Percentiles rank a stretch among this genome's conserved stretches.
phyloP scores from a whole-genome alignment of 2,329 filamentous ascomycete genomes.

The Fusarium torreyae region DNA sequence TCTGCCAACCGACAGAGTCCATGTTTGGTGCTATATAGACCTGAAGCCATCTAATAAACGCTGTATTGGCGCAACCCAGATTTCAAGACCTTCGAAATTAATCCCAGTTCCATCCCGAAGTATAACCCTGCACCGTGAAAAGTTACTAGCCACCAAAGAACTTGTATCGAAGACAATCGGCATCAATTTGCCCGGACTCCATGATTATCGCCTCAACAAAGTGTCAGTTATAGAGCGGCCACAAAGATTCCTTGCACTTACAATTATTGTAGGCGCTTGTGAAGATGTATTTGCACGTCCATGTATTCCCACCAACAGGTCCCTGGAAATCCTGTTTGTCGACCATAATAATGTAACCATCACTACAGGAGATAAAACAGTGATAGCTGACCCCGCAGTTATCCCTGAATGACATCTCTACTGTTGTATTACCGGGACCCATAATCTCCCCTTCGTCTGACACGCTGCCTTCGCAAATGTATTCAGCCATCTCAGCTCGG shows the following conservation, averaged over 20 bases:
- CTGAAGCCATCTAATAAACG: no score
- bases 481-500: no score
- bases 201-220: constrained; percentile 1
- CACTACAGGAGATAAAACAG: constrained; percentile 8
- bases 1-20: no score
- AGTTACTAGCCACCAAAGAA: background rate
- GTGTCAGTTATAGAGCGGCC: background rate
- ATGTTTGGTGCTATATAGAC: no score
- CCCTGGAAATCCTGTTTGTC: background rate
- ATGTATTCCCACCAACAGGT: background rate
- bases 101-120: no score
- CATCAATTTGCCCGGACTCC: constrained; percentile 6
- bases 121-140: no score
- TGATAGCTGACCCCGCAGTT: background rate
- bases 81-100: no score
- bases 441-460: no score
- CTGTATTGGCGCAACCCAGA: no score
- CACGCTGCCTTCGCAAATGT: no score
- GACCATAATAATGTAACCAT: constrained; percentile 8
- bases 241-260: background rate
- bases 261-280: constrained; percentile 1
- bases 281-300: constrained; percentile 6
- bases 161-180: background rate
- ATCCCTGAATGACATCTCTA: no score
- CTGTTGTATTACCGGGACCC: no score